Evolutionary conservation across 2,329 filamentous ascomycete species (phyloP).

Genomic region (Nigrospora osmanthi): DNA sequence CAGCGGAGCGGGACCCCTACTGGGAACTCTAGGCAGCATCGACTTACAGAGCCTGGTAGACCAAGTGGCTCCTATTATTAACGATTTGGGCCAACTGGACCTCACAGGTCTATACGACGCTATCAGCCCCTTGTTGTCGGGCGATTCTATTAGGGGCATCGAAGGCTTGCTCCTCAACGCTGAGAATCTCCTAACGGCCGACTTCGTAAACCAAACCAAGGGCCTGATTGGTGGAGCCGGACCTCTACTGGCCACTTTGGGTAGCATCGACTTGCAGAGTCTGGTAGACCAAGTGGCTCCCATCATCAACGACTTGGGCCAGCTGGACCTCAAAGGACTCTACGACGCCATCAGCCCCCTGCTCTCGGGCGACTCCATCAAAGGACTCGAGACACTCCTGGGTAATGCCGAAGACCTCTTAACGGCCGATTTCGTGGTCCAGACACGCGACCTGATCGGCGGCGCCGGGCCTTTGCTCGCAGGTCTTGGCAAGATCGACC

Average conservation of each 20-base stretch:
- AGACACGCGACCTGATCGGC: conserved; percentile 13
- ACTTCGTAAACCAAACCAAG: conserved; percentile 14
- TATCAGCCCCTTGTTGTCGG: conserved; percentile 23
- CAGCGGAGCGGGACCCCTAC: conserved; percentile 15
- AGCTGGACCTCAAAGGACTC: conserved; percentile 29
- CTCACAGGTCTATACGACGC: conserved; percentile 20
- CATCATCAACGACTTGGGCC: conserved; percentile 24
- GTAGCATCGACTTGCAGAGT: conserved; percentile 15
- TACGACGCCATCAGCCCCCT: conserved; percentile 28
- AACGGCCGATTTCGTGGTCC: conserved; percentile 12
- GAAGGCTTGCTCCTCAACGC: conserved; percentile 23
- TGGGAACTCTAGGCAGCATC: conserved; percentile 15
- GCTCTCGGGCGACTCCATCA: conserved; percentile 28
- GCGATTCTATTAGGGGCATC: conserved; percentile 22
- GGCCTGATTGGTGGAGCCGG: conserved; percentile 14
- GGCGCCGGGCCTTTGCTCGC: conserved; percentile 17
- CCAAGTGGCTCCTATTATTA: conserved; percentile 19
- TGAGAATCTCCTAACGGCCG: conserved; percentile 13
- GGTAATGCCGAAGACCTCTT: conserved; percentile 26
- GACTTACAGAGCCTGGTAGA: conserved; percentile 12
- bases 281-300: conserved; percentile 8
- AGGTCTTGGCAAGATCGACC: conserved; percentile 20
- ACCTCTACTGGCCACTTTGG: conserved; percentile 18
- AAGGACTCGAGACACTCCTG: conserved; percentile 26
- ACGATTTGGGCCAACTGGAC: conserved; percentile 18